These are phyloP conservation scores for Oryza officinalis DNA, from an alignment of 176 grass and related monocot species.

Conservation along the genomic window DNA sequence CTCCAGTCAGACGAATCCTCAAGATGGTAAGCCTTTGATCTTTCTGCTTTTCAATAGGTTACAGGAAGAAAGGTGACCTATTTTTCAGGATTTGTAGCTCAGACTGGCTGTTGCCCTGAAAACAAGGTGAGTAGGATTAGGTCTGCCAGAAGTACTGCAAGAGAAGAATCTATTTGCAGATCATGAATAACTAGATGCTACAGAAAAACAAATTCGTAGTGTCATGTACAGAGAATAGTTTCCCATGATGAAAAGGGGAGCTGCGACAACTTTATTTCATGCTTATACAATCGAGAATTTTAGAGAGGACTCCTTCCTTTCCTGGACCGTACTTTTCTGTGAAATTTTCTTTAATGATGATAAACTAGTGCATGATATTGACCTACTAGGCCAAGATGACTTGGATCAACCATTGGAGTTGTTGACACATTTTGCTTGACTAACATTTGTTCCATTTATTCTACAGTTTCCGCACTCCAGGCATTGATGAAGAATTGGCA, in stretches of 20 bases:
- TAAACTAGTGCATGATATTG: background rate
- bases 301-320: constrained; percentile 15
- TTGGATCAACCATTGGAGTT: background rate
- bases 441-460: constrained; percentile 40
- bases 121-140: constrained; percentile 19
- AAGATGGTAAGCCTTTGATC: constrained; percentile 71
- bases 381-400: constrained; percentile 6
- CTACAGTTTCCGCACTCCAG: constrained; percentile 61
- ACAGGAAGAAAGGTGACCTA: background rate
- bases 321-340: constrained; percentile 11
- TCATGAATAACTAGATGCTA: constrained; percentile 4
- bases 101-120: constrained; percentile 14
- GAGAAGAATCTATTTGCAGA: background rate
- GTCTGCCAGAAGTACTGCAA: background rate
- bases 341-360: background rate
- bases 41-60: constrained; percentile 11
- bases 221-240: background rate
- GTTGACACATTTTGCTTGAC: constrained; percentile 12
- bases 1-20: constrained; percentile 52
- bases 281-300: constrained; percentile 17
- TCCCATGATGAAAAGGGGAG: background rate
- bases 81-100: background rate
- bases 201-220: background rate
- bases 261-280: background rate
- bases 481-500: constrained; percentile 60